phyloP scores from a whole-genome alignment of 2,329 filamentous ascomycete genomes.

The Rhynchosporium secalis region DNA sequence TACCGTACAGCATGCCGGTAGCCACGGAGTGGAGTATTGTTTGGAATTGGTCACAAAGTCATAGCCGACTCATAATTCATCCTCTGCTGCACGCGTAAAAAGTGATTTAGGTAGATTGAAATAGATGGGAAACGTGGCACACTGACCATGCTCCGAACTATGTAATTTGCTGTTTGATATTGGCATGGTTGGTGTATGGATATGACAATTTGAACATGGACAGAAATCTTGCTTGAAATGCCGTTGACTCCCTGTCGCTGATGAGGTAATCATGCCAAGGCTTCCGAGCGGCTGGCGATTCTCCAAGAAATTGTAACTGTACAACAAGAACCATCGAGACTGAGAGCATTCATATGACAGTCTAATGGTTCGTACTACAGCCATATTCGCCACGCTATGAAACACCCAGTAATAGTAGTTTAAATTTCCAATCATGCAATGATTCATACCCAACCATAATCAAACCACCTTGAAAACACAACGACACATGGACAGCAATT shows the following conservation, averaged over 20 bases:
- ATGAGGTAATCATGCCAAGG: conserved; percentile 8
- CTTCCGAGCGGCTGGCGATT: not conserved
- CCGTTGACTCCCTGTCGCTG: not conserved
- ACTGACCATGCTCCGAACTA: not conserved
- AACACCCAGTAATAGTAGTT: not conserved
- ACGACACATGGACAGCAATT: not conserved
- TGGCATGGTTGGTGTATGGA: not conserved
- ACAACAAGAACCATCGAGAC: not conserved
- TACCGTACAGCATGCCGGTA: not conserved
- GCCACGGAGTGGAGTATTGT: not conserved
- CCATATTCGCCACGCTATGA: not conserved
- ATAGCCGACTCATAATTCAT: not conserved
- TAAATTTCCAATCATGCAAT: not conserved
- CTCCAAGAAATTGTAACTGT: not conserved
- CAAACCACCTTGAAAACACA: not conserved
- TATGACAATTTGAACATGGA: not conserved
- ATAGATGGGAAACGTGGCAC: not conserved
- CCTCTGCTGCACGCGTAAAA: not conserved
- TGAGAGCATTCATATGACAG: not conserved
- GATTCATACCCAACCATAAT: not conserved
- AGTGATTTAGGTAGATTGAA: conserved; percentile 6
- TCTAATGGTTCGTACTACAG: not conserved
- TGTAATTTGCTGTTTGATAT: not conserved
- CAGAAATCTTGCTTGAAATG: not conserved
- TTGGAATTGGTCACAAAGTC: not conserved